Conservation (phyloP, 2,329 filamentous ascomycete genomes). For the Sphaerulina populicola region DNA sequence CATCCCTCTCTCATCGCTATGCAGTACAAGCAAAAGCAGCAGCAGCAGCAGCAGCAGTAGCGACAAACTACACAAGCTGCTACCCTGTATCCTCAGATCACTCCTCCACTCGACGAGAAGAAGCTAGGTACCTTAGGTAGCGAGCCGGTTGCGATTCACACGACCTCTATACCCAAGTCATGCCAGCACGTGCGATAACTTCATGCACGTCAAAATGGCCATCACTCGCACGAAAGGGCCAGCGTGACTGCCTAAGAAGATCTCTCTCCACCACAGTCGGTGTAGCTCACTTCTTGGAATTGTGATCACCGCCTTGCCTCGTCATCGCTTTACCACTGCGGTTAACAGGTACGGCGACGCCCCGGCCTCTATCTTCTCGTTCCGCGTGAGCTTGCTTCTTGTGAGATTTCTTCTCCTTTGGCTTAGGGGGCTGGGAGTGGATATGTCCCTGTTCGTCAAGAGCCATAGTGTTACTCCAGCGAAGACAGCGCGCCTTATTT, state of each 20-base stretch:
- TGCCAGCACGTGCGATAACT: not conserved
- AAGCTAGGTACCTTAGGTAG: not conserved
- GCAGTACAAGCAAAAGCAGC: conserved; percentile 2
- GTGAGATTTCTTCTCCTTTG: conserved; percentile 30
- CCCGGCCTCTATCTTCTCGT: conserved; percentile 21
- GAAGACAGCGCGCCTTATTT: conserved; percentile 51
- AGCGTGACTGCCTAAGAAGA: too few relatives aligned
- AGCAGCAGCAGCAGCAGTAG: not conserved
- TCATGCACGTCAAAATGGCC: too few relatives aligned
- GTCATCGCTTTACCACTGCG: conserved; percentile 45
- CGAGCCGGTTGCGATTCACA: not conserved
- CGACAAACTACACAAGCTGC: not conserved
- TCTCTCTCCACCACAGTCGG: too few relatives aligned
- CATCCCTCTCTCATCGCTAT: conserved; percentile 2
- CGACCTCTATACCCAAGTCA: conserved; percentile 1
- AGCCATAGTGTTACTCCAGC: conserved; percentile 58
- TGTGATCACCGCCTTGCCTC: conserved; percentile 45
- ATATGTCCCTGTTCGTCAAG: conserved; percentile 32
- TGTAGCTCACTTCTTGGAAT: conserved; percentile 13
- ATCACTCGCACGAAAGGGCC: too few relatives aligned
- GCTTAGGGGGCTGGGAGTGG: conserved; percentile 30
- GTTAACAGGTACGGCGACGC: conserved; percentile 36
- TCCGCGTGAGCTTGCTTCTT: conserved; percentile 26
- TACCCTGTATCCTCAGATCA: not conserved
- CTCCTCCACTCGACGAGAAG: not conserved